Evolutionary conservation across 768 basidiomycete species (phyloP).

Genomic region (Crucibulum laeve): DNA sequence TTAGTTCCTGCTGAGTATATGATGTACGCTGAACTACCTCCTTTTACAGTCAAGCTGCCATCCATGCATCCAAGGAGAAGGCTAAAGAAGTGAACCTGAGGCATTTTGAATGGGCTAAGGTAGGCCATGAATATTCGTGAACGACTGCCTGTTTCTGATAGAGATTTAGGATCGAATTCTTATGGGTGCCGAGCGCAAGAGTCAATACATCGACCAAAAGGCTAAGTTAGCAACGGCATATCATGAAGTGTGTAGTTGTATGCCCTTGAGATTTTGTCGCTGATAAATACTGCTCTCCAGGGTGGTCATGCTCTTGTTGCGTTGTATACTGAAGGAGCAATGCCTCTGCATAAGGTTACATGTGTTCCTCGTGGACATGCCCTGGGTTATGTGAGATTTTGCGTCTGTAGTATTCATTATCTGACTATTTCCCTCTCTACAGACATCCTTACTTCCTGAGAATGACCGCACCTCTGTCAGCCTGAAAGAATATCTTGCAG

Average conservation of each 20-base stretch:
- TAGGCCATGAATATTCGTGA: conserved; percentile 17
- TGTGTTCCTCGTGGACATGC: conserved; percentile 96
- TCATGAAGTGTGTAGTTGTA: conserved; percentile 72
- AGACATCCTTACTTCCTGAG: conserved; percentile 79
- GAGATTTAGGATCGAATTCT: conserved; percentile 75
- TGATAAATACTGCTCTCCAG: too few relatives aligned
- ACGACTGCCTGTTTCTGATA: background rate
- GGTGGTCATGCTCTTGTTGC: conserved; percentile 95
- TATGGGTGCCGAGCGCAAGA: conserved; percentile 95
- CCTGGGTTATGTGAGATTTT: conserved; percentile 69
- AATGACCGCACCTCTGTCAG: conserved; percentile 72
- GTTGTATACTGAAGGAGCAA: conserved; percentile 90
- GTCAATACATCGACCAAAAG: conserved; percentile 83
- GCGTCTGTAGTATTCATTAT: conserved; percentile 6
- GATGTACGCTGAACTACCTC: conserved; percentile 5
- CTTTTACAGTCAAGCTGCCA: conserved; percentile 71
- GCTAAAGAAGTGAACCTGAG: conserved; percentile 64
- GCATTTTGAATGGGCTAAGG: conserved; percentile 99
- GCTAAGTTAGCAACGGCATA: conserved; percentile 90
- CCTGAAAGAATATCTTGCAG: conserved; percentile 69
- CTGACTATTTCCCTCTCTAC: conserved; percentile 9
- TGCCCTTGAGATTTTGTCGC: too few relatives aligned
- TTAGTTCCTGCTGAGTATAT: conserved; percentile 1
- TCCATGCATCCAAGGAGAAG: conserved; percentile 87
- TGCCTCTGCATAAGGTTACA: conserved; percentile 97